phyloP scores from a whole-genome alignment of 1,284 basidiomycete species.

The Gymnopus androsaceus region DNA sequence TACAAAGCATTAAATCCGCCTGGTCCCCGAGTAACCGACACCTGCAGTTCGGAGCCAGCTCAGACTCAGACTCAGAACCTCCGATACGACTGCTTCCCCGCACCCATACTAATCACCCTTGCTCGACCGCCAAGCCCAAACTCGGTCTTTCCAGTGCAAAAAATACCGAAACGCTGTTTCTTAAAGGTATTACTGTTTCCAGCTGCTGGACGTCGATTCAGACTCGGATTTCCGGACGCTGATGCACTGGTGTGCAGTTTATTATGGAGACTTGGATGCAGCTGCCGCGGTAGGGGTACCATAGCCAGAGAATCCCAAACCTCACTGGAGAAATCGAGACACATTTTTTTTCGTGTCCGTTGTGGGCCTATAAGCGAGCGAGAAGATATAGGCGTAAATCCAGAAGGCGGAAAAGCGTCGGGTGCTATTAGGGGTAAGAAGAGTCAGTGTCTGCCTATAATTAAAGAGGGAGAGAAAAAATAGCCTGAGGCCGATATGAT shows the following conservation, averaged over 20 bases:
- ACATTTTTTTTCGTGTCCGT: conserved; percentile 9
- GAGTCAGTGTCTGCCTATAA: too few relatives aligned
- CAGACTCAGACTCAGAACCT: too few relatives aligned
- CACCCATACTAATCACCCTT: too few relatives aligned
- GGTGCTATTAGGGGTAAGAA: conserved; percentile 27
- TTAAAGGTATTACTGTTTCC: conserved; percentile 4
- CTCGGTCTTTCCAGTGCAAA: conserved; percentile 32
- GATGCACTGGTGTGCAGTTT: background rate
- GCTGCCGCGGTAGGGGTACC: background rate
- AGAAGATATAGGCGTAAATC: conserved; percentile 11
- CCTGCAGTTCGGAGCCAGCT: too few relatives aligned
- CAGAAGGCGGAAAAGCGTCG: conserved; percentile 20
- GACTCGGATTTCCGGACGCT: too few relatives aligned
- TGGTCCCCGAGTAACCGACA: too few relatives aligned
- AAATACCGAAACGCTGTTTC: conserved; percentile 33
- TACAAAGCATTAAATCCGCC: too few relatives aligned
- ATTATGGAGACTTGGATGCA: background rate
- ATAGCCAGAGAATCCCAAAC: background rate
- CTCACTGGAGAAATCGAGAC: conserved; percentile 2
- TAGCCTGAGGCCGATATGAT: too few relatives aligned
- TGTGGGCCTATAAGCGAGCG: conserved; percentile 12
- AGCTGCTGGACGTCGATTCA: too few relatives aligned
- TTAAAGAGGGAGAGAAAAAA: background rate
- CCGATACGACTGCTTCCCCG: too few relatives aligned
- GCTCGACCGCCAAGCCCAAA: conserved; percentile 15